A percentile compares a stretch with the other conserved stretches of the same genome.
These are phyloP conservation scores for Mesotaenium endlicherianum DNA, from an alignment of 139 green algal genomes.

Conservation along the genomic window DNA sequence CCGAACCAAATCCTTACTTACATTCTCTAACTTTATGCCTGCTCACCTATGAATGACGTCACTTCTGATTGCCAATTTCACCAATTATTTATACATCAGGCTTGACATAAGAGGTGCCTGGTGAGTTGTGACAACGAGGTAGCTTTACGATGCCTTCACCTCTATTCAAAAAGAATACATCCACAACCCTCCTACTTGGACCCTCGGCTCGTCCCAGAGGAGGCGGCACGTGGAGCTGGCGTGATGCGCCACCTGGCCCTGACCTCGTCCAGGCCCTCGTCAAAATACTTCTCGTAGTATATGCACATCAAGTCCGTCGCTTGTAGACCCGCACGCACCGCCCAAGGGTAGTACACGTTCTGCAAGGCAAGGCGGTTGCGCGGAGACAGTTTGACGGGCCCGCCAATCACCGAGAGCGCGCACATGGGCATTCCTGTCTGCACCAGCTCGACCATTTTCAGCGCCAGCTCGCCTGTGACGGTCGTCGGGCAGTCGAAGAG, in stretches of 20 bases:
- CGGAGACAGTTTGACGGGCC: slow-evolving; percentile 36
- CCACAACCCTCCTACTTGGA: no score
- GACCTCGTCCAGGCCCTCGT: slow-evolving; percentile 70
- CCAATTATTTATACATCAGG: no score
- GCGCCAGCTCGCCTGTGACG: slow-evolving; percentile 86
- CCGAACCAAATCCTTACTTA: no score
- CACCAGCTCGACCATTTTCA: slow-evolving; percentile 93
- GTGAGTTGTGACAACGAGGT: no score
- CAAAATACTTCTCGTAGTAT: slow-evolving; percentile 83
- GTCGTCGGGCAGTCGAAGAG: slow-evolving; percentile 91
- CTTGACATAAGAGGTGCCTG: no score
- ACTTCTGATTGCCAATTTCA: no score
- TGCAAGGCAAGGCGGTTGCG: background rate
- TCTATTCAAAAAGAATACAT: no score
- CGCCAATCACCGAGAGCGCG: slow-evolving; percentile 74
- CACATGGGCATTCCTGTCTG: slow-evolving; percentile 94
- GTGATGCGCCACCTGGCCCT: slow-evolving; percentile 66
- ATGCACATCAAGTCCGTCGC: slow-evolving; percentile 82
- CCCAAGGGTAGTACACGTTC: slow-evolving; percentile 71
- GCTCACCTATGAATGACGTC: no score
- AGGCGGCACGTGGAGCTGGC: no score
- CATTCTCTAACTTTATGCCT: no score
- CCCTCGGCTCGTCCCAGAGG: no score
- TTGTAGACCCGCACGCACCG: slow-evolving; percentile 69
- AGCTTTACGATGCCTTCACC: no score